Evolutionary conservation across 352 stramenopile genomes (phyloP), one percentile per base, ranked within the genome.

Genomic region (Phytophthora sojae): DNA sequence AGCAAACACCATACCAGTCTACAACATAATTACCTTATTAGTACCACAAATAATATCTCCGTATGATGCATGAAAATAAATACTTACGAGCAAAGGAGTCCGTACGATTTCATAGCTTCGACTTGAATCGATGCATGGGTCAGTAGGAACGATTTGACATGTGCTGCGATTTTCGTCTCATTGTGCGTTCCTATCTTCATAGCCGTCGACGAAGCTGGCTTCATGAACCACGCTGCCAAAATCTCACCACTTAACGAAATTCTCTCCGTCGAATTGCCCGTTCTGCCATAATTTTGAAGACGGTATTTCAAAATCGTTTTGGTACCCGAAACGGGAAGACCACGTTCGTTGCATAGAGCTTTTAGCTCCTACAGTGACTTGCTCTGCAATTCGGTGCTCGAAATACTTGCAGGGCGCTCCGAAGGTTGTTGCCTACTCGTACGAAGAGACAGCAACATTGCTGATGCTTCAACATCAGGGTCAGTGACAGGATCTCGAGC

Each of bases 171-270:
- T 39, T 39, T 39, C 32, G 32, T 39, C 11, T 39, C 32, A 39
- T 39, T 39, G 32, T 39, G 32, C 32, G 32, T 39, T 11, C 51
- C 51, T 26, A 57, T 44, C 29, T 57, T 57, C 29, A 44, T 57
- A 25, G 12, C 51, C 37, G 51, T 44, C 17, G 51, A 57, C 17
- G 14, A 57, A 7, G 14, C 39, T 12, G 51, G 29, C n/a, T 57
- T 57, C 51, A 57, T 57, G 30, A 57, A 57, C 26, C 51, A 42
- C 6, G 51, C 51, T 30, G 51, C 11, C 51, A 44, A 57, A 57
- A 57, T 57, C 19, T 42, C 25, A 14, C 26, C 51, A 42, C 51
- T 39, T 30, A 57, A n/a, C 17, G 51, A 57, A 57, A 57, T 30
- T n/a, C 29, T 25, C 30, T n/a, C 19, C 19, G 51, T 14, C 39